Conservation (phyloP, 2,329 filamentous ascomycete species). For the Botrytis elliptica region DNA sequence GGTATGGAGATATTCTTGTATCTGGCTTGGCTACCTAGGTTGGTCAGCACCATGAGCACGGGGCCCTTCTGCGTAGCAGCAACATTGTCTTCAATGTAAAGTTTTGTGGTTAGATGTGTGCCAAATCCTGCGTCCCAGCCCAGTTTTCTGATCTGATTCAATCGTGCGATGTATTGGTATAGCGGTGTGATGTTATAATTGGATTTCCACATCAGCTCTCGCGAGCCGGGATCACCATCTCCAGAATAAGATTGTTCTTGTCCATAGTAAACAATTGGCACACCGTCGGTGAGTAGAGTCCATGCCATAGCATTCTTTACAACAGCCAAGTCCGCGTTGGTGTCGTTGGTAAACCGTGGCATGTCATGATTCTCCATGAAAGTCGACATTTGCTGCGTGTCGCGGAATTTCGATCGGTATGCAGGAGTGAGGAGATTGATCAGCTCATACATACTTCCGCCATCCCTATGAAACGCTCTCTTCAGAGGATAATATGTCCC, state of each 20-base stretch:
- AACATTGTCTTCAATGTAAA: constrained; percentile 20
- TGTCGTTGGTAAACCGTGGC: constrained; percentile 40
- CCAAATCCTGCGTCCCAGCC: constrained; percentile 26
- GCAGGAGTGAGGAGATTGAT: constrained; percentile 38
- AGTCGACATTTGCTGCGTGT: constrained; percentile 41
- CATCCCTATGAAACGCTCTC: constrained; percentile 20
- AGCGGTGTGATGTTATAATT: constrained; percentile 40
- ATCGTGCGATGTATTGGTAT: constrained; percentile 24
- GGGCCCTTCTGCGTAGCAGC: constrained; percentile 24
- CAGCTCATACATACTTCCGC: constrained; percentile 36
- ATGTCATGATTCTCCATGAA: constrained; percentile 48
- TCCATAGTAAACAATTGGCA: constrained; percentile 53
- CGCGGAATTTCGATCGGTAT: constrained; percentile 44
- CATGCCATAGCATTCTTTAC: constrained; percentile 49
- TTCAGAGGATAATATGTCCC: constrained; percentile 42
- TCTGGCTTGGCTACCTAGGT: constrained; percentile 22
- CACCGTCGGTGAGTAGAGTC: constrained; percentile 49
- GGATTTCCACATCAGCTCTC: constrained; percentile 45
- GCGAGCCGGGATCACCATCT: constrained; percentile 41
- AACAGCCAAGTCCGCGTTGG: constrained; percentile 28
- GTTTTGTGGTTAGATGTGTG: constrained; percentile 21
- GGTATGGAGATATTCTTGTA: constrained; percentile 13
- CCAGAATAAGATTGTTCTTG: constrained; percentile 51
- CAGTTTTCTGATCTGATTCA: constrained; percentile 24
- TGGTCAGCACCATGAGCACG: constrained; percentile 26